These are phyloP conservation scores for Gaeumannomyces tritici DNA, from an alignment of 2,329 filamentous ascomycete genomes.

Conservation along the genomic window DNA sequence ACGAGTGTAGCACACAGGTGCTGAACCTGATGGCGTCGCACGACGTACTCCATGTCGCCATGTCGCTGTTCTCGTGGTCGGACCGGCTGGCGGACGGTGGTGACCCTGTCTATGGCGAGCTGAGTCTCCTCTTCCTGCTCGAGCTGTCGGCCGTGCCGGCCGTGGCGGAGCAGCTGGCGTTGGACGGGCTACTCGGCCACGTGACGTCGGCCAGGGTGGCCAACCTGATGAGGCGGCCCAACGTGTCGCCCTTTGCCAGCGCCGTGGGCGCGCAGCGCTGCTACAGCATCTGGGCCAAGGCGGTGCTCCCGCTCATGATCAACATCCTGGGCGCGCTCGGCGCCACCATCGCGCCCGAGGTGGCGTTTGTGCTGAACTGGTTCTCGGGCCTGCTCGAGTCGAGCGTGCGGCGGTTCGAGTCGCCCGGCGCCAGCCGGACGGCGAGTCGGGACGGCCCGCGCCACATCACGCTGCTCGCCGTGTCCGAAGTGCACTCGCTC, in stretches of 20 bases:
- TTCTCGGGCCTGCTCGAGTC: constrained; percentile 71
- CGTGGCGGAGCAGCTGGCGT: constrained; percentile 82
- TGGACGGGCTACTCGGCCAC: constrained; percentile 73
- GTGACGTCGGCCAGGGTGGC: constrained; percentile 72
- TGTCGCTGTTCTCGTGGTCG: constrained; percentile 87
- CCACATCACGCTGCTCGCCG: constrained; percentile 64
- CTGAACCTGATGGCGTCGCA: constrained; percentile 61
- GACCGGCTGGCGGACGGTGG: constrained; percentile 63
- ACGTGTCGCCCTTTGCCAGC: constrained; percentile 71
- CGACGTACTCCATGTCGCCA: constrained; percentile 69
- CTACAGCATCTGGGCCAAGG: constrained; percentile 84
- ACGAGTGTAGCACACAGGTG: constrained; percentile 61
- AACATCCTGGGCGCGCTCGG: constrained; percentile 81
- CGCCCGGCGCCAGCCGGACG: constrained; percentile 42
- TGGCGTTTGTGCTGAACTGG: constrained; percentile 79
- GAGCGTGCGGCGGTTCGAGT: constrained; percentile 63
- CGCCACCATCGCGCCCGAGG: constrained; percentile 70
- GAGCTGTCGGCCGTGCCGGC: constrained; percentile 73
- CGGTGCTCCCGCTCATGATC: constrained; percentile 76
- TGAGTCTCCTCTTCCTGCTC: constrained; percentile 81
- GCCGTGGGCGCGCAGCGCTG: constrained; percentile 59
- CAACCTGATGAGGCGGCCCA: constrained; percentile 61
- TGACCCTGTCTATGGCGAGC: constrained; percentile 87
- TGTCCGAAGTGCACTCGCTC: constrained; percentile 70
- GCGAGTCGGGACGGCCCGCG: constrained; percentile 32